Evolutionary conservation across 768 basidiomycete genomes (phyloP), one percentile per base, ranked within the genome.

Genomic region (Ephemerocybe angulata): DNA sequence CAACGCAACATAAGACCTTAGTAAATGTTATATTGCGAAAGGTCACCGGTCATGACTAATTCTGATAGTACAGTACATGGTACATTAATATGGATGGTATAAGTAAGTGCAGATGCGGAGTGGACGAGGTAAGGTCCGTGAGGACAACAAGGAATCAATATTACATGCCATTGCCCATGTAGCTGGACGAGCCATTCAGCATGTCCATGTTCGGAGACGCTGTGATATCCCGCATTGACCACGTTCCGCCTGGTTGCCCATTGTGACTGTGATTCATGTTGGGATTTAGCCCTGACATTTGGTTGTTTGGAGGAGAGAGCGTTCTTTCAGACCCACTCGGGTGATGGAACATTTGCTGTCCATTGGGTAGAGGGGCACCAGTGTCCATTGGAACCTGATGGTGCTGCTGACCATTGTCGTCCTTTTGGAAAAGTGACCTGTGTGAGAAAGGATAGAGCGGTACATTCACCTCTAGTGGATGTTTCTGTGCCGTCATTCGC

Each of bases 361-460:
- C 40, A 41, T 12, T 56, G 29, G 49, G 50, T 13, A 56, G 19
- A 10, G 55, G 30, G 22, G 55, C 21, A 19, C 30, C 37, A 22
- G 44, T 37, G 12, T 55, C 54, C 37, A 48, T 49, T 13, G 48
- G 2, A n/a, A 22, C 15, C 15, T 15, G 25, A 29, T 47, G 30
- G 21, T 59, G 63, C n/a, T 70, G 60, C 47, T 41, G 47, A 12
- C 17, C 42, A 31, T 38, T 38, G 58, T 76, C 74, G 43, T 78
- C 73, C 55, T 78, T 82, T 56, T 81, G 68, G 70, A 85, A 88
- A 38, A 86, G 65, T 13, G 82, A 77, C 49, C 78, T 71, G 60
- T 84, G 83, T n/a, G 89, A 90, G 66, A 90, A 90, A 3, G 87
- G 87, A 72, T 87, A 91, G 40, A 90, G 75, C 11, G 90, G 90